Base-by-base conservation (phyloP, 2,329 filamentous ascomycete species). In the Pyricularia sp. region DNA sequence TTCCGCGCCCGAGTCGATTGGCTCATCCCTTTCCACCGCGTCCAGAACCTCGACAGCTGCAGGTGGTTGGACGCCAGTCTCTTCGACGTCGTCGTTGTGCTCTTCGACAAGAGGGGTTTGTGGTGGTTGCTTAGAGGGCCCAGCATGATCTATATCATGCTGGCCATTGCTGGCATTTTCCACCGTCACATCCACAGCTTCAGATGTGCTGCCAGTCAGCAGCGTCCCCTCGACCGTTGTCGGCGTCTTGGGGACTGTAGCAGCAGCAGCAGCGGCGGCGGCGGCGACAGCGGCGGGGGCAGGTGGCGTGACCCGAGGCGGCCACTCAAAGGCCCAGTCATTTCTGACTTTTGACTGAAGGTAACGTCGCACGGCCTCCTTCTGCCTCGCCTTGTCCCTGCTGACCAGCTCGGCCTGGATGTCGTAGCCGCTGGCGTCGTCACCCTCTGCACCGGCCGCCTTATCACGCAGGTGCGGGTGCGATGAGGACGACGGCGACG, bases 241-340 rank as follows among this genome's bases (percentile, higher is more conserved):
- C 4, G 20, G 68, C n/a, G 42, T n/a, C 12, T 64, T 64, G 26
- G 61, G 30, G 4, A 66, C 55, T 26, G 42, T 36, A 6, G 59
- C 50, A 3, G 30, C 66, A 30, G 30, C 58, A 11, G 23, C n/a
- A n/a, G n/a, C n/a, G n/a, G n/a, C n/a, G n/a, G n/a, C n/a, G n/a
- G n/a, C n/a, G n/a, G n/a, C n/a, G n/a, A n/a, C n/a, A n/a, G n/a
- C n/a, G n/a, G n/a, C 28, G 50, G 68, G 25, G 3, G 26, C 20
- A 28, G 68, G 12, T 14, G 68, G 59, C 36, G 67, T 42, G 69
- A 69, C 11, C 55, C 69, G 64, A 26, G 78, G 80, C 1, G 85
- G 84, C 87, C 87, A 89, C 42, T 79, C 72, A 73, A 88, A 90
- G 0, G 80, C 78, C 88, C 88, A 90, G 73, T 89, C 87, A 70